Conservation (phyloP, 495 filamentous ascomycete genomes). For the Cercophora samala region DNA sequence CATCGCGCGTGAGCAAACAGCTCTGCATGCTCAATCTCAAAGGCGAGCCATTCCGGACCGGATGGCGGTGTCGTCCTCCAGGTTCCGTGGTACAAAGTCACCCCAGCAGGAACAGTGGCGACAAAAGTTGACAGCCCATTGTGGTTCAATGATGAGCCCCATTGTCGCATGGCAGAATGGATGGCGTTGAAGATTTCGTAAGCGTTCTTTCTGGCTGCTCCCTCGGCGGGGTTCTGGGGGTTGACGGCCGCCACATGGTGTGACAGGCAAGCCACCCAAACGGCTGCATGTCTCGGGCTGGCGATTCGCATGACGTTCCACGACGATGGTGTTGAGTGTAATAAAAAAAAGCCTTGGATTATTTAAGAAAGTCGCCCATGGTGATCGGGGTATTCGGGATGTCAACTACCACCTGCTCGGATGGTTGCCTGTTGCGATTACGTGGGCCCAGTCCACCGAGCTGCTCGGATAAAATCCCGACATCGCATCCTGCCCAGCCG, state of each 20-base stretch:
- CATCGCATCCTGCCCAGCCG: background rate
- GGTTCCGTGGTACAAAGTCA: constrained; percentile 62
- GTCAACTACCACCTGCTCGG: background rate
- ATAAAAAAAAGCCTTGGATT: no score
- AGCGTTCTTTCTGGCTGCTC: constrained; percentile 44
- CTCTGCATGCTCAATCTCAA: constrained; percentile 66
- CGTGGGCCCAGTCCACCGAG: background rate
- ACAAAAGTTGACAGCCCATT: constrained; percentile 67
- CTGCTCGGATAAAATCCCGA: background rate
- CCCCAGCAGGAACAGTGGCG: constrained; percentile 54
- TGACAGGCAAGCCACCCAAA: constrained; percentile 13
- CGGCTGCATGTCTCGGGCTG: constrained; percentile 2
- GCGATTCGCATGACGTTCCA: background rate
- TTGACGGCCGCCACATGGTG: background rate
- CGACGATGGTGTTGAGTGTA: no score
- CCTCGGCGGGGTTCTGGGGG: constrained; percentile 23
- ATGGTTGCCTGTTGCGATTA: background rate
- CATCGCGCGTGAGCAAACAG: constrained; percentile 44
- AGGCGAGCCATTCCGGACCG: constrained; percentile 64
- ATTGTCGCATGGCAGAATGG: constrained; percentile 61
- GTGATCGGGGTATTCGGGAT: background rate
- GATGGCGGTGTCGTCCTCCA: constrained; percentile 36
- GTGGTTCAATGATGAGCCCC: constrained; percentile 64
- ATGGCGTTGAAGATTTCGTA: constrained; percentile 65
- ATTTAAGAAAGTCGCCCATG: no score